Evolutionary conservation across 164 flowering plant genomes (phyloP).

Genomic region (Malania oleifera): DNA sequence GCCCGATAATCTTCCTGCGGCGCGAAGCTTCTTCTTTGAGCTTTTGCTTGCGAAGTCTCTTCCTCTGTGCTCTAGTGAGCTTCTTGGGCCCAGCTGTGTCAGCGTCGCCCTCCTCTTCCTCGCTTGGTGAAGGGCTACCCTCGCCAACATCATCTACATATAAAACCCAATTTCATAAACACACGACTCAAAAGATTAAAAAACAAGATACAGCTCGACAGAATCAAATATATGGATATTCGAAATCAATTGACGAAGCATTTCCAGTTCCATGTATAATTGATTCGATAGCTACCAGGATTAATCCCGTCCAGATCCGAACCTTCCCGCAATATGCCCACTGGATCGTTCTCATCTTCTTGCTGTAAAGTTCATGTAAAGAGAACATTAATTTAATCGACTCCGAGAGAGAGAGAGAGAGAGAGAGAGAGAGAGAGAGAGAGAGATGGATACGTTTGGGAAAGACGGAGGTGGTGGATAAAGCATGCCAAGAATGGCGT

Average conservation of each 20-base stretch:
- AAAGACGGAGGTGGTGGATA: conserved; percentile 29
- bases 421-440: not conserved
- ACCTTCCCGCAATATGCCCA: not conserved
- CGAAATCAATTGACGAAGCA: not conserved
- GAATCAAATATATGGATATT: not conserved
- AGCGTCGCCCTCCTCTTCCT: conserved; percentile 7
- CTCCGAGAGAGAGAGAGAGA: not conserved
- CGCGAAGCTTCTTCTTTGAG: conserved; percentile 33
- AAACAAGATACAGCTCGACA: too few relatives aligned
- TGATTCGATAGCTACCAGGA: conserved; percentile 11
- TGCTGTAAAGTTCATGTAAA: not conserved
- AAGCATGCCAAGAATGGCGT: conserved; percentile 31
- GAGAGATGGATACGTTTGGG: conserved; percentile 10
- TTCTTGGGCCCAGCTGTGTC: conserved; percentile 15
- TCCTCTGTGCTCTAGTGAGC: conserved; percentile 58
- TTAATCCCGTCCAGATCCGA: conserved; percentile 4
- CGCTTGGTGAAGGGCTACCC: conserved; percentile 16
- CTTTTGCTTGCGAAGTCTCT: conserved; percentile 49
- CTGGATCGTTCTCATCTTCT: conserved; percentile 7
- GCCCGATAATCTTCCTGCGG: conserved; percentile 47
- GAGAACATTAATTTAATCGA: not conserved
- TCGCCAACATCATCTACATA: conserved; percentile 18
- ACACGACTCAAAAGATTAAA: not conserved
- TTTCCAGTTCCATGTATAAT: too few relatives aligned
- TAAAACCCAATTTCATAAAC: not conserved